Conservation (phyloP, 441 rosid genomes). For the Theobroma grandiflorum region DNA sequence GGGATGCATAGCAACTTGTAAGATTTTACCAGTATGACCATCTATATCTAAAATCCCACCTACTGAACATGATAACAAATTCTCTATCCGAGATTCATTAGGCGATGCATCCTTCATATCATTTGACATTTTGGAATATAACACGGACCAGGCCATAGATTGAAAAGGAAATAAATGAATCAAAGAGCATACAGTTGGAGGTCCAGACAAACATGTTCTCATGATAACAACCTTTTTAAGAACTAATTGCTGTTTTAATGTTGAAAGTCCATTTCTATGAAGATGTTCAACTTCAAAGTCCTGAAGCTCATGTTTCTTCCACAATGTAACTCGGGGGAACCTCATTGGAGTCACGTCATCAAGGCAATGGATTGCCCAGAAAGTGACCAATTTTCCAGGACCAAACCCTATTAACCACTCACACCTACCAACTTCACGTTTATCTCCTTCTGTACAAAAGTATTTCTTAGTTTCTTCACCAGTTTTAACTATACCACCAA, state of each 20-base stretch:
- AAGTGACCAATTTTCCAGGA: constrained; percentile 67
- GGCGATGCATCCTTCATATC: constrained; percentile 46
- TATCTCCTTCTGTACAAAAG: constrained; percentile 46
- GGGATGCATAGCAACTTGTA: constrained; percentile 77
- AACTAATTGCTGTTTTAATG: constrained; percentile 44
- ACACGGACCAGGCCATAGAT: constrained; percentile 63
- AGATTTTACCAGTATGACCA: constrained; percentile 76
- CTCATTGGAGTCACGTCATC: constrained; percentile 85
- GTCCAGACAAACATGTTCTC: constrained; percentile 62
- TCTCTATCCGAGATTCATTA: constrained; percentile 40
- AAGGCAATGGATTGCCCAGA: constrained; percentile 96
- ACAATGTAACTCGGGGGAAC: constrained; percentile 79
- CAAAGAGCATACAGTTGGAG: constrained; percentile 71
- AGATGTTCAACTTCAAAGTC: constrained; percentile 46
- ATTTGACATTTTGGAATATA: constrained; percentile 47
- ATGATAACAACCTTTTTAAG: constrained; percentile 64
- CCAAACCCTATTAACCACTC: constrained; percentile 97
- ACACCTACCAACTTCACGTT: constrained; percentile 62
- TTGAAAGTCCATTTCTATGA: constrained; percentile 42
- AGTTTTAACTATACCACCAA: constrained; percentile 54
- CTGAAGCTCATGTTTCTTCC: constrained; percentile 69
- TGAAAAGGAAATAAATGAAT: constrained; percentile 63
- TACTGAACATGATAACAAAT: constrained; percentile 42
- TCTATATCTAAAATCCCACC: constrained; percentile 53
- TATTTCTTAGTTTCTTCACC: constrained; percentile 50